Percentiles rank a stretch among this genome's conserved stretches.
Evolutionary conservation across 768 basidiomycete species (phyloP).

Genomic region (Hericium coralloides): DNA sequence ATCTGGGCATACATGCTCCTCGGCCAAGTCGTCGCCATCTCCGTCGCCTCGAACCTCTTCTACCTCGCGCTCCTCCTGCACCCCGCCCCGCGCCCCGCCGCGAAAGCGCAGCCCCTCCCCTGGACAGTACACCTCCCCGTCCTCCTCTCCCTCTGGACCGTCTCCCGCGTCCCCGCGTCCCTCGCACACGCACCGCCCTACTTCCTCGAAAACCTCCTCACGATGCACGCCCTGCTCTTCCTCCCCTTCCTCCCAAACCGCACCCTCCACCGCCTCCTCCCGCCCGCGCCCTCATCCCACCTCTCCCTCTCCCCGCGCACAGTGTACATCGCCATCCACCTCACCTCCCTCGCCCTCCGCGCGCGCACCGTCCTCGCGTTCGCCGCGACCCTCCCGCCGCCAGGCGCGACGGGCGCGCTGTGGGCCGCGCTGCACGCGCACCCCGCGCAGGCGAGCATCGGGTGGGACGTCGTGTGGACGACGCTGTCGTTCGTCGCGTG

Average conservation of each 20-base stretch:
- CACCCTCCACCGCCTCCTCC: constrained; percentile 1
- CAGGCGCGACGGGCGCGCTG: constrained; percentile 19
- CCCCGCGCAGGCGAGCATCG: constrained; percentile 56
- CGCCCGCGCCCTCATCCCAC: constrained; percentile 1
- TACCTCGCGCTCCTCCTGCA: constrained; percentile 39
- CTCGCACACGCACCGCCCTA: constrained; percentile 26
- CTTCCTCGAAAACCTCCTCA: constrained; percentile 52
- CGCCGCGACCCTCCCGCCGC: constrained; percentile 10
- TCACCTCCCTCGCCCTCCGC: constrained; percentile 20
- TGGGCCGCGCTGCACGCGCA: constrained; percentile 37
- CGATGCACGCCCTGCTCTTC: constrained; percentile 50
- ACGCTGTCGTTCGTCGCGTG: constrained; percentile 32
- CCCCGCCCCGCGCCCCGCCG: constrained; percentile 16
- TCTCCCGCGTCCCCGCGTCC: constrained; percentile 30
- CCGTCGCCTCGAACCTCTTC: constrained; percentile 57
- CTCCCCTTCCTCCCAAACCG: constrained; percentile 31
- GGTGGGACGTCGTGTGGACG: constrained; percentile 58
- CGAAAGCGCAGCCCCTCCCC: neutral
- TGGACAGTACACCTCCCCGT: constrained; percentile 14
- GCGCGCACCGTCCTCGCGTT: constrained; percentile 18
- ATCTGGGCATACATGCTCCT: constrained; percentile 65
- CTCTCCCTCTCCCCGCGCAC: constrained; percentile 20
- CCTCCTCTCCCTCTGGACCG: constrained; percentile 33
- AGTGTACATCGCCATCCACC: constrained; percentile 30
- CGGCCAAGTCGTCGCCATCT: constrained; percentile 64